A percentile compares a stretch with the other conserved stretches of the same genome.
These are phyloP conservation scores for Arthrobotrys sinensis DNA, from an alignment of 2,329 filamentous ascomycete genomes.

Conservation along the genomic window DNA sequence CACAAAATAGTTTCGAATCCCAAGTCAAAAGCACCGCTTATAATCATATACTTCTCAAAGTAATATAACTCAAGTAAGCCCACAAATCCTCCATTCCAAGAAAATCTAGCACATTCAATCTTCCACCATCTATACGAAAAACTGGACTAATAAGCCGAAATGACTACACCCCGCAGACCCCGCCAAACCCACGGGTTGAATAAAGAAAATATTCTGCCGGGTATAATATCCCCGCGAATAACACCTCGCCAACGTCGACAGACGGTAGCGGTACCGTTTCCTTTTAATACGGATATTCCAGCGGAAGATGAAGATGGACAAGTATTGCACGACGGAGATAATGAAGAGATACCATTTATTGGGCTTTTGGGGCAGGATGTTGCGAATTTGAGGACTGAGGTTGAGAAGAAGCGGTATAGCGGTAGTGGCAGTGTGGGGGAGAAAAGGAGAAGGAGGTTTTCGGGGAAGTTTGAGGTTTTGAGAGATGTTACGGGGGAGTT, in stretches of 20 bases:
- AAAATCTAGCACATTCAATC: background rate
- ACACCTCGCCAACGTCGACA: background rate
- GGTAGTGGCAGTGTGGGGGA: background rate
- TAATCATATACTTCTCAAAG: too few relatives aligned
- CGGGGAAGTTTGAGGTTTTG: slow-evolving; percentile 21
- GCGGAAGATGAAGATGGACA: background rate
- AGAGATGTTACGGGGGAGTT: slow-evolving; percentile 32
- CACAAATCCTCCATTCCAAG: background rate
- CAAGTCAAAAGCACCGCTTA: too few relatives aligned
- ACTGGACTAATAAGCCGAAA: background rate
- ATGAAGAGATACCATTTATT: slow-evolving; percentile 1
- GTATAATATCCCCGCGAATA: background rate
- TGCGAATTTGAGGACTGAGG: background rate
- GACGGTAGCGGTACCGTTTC: background rate
- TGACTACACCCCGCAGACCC: slow-evolving; percentile 3
- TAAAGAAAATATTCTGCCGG: slow-evolving; percentile 41
- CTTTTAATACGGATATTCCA: background rate
- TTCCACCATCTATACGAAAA: background rate
- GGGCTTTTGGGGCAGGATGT: background rate
- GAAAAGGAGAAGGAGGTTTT: background rate
- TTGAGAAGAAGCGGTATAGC: background rate
- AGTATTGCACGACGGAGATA: background rate
- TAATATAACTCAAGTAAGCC: background rate
- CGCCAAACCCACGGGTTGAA: background rate
- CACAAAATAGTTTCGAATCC: too few relatives aligned